Evolutionary conservation across 2,329 filamentous ascomycete species (phyloP).

Genomic region (Penicillium sp.): DNA sequence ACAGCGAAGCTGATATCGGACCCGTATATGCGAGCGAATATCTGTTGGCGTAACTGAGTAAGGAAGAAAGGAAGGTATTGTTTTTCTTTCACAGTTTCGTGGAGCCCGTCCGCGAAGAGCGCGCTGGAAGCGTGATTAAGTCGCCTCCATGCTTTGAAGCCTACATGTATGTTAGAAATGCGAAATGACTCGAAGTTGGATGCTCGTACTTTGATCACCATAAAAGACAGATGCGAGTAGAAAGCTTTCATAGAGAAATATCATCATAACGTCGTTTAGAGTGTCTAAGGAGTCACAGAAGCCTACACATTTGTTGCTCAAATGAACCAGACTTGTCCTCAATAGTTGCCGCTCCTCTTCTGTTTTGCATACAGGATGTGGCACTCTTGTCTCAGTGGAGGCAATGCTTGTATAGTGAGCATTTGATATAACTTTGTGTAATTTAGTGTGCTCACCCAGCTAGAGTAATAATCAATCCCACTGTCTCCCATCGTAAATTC

Average conservation of each 20-base stretch:
- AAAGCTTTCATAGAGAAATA: slow-evolving; percentile 13
- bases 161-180: neutral
- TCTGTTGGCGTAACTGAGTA: slow-evolving; percentile 10
- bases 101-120: slow-evolving; percentile 12
- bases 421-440: neutral
- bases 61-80: slow-evolving; percentile 9
- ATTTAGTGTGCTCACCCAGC: slow-evolving; percentile 2
- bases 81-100: slow-evolving; percentile 11
- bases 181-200: neutral
- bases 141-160: slow-evolving; percentile 13
- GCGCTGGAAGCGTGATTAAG: slow-evolving; percentile 12
- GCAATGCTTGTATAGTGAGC: slow-evolving; percentile 2
- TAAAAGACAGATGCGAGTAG: slow-evolving; percentile 12
- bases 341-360: slow-evolving; percentile 13
- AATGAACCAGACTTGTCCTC: slow-evolving; percentile 11
- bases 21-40: slow-evolving; percentile 13
- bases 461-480: slow-evolving; percentile 8
- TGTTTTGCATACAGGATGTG: slow-evolving; percentile 11
- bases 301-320: slow-evolving; percentile 12
- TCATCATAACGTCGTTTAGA: slow-evolving; percentile 12
- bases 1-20: slow-evolving; percentile 14
- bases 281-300: slow-evolving; percentile 13
- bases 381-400: slow-evolving; percentile 10
- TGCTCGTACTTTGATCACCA: slow-evolving; percentile 10
- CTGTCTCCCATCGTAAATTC: slow-evolving; percentile 12